Base-by-base conservation (phyloP, 2,329 filamentous ascomycete genomes). In the Pyrenophora teres region DNA sequence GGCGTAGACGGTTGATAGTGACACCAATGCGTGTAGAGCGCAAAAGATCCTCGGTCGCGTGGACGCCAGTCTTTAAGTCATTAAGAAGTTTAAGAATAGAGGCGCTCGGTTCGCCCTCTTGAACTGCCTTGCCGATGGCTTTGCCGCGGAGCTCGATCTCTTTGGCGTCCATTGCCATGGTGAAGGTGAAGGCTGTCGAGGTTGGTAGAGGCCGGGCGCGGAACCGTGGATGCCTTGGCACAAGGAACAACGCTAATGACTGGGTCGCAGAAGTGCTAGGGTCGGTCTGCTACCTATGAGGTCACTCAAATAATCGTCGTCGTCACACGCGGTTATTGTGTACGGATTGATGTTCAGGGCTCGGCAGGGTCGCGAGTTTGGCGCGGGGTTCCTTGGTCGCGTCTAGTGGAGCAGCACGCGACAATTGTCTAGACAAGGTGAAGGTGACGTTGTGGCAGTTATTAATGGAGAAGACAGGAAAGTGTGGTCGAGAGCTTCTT, bases 11-110 rank as follows among this genome's bases (percentile, higher is more conserved):
- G 73, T 92, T 93, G 57, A 97, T 89, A 43, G 88, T 86, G 60
- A 96, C 87, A 64, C 94, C 94, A 44, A 96, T 93, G 64, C 88
- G 89, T n/a, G 93, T 97, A 36, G 88, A 88, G 69, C 93, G 87
- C 60, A 99, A 80, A 64, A 96, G 83, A 63, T 97, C 91, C 76
- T 99, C 94, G 2, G 90, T 94, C 8, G 92, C 89, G 40, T 84
- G 83, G 31, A 93, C 87, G 56, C 90, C 89, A 67, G 87, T 87
- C 77, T 93, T 90, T 33, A 97, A 81, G 43, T 87, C 84, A 65
- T 88, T 86, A 46, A 99, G 80, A 56, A 97, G 81, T 45, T 83
- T 80, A 48, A 95, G 79, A 43, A 96, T 83, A 54, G 84, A 88
- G 35, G 86, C 76, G 21, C 89, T 70, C 4, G 92, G 85, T 67